Evolutionary conservation across 345 rosid genomes (phyloP), one percentile per base, ranked within the genome.

Genomic region (Rhodomyrtus tomentosa): DNA sequence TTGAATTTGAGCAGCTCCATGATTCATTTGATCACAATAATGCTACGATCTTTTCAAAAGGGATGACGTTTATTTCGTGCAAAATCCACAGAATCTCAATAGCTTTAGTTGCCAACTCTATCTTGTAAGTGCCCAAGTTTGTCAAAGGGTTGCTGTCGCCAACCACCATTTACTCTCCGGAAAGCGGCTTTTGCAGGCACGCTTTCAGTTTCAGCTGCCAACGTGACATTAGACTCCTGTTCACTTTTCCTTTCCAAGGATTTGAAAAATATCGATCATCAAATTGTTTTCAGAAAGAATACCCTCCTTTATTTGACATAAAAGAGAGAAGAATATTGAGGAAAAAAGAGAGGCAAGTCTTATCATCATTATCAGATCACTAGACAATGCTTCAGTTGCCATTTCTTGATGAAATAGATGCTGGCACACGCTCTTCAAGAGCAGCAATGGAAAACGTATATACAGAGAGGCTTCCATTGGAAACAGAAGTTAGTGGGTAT

Each of bases 401-500:
- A 32, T 68, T 32, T 32, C 76, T 68, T 32, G 42, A 68, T 40
- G 18, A 51, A 29, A 62, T 29, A 62, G 74, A 29, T 29, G 74
- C 74, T 29, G 20, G 22, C 40, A 62, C 74, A 15, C 29, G 29
- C 40, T 7, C 40, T 62, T 32, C 86, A 81, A 55, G 74, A 79
- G 54, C 80, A 74, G n/a, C 74, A 62, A 62, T 29, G 74, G 74
- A 16, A 62, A 62, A 62, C 22, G 74, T 7, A 62, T 16, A 40
- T 8, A 68, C 76, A 68, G 76, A 62, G 42, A 38, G 76, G 15
- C 52, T 85, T 88, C 54, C 38, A 74, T 49, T 83, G 87, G 92
- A 87, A 86, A 85, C 92, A 87, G 83, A 58, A 82, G 81, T 84
- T 59, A 83, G 84, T 87, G 90, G 90, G 83, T 50, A 45, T 89